Conservation (phyloP, 2,329 filamentous ascomycete genomes). For the Aureobasidium sp. region DNA sequence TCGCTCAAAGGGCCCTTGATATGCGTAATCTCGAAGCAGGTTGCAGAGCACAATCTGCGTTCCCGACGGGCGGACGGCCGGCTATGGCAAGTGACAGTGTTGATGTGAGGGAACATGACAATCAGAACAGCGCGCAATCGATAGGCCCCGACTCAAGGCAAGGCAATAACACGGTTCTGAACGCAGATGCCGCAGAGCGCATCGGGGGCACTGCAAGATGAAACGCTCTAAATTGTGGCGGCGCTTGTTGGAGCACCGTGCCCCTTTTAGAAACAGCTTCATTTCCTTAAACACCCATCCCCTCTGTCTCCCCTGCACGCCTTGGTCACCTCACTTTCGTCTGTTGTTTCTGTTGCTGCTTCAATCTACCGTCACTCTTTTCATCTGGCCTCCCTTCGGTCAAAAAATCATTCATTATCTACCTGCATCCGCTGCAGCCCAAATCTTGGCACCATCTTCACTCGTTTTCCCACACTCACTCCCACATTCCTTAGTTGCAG, state of each 20-base stretch:
- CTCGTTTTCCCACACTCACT: slow-evolving; percentile 5
- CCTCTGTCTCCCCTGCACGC: slow-evolving; percentile 6
- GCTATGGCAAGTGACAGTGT: background rate
- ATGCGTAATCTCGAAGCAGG: background rate
- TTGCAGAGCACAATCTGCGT: slow-evolving; percentile 7
- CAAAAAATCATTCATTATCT: slow-evolving; percentile 15
- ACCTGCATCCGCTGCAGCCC: slow-evolving; percentile 11
- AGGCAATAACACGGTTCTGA: slow-evolving; percentile 14
- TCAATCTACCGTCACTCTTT: slow-evolving; percentile 10
- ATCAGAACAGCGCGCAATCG: background rate
- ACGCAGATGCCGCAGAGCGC: slow-evolving; percentile 10
- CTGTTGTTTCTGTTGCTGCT: slow-evolving; percentile 14
- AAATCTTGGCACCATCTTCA: slow-evolving; percentile 7
- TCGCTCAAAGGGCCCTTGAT: background rate
- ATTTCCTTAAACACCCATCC: slow-evolving; percentile 12
- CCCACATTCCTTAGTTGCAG: slow-evolving; percentile 16
- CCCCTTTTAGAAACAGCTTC: slow-evolving; percentile 14
- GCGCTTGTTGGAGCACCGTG: slow-evolving; percentile 10
- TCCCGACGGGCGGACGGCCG: background rate
- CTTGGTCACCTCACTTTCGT: slow-evolving; percentile 11
- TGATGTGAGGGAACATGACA: background rate
- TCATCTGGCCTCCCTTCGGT: slow-evolving; percentile 6
- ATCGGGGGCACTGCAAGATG: slow-evolving; percentile 2
- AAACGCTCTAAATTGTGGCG: slow-evolving; percentile 13
- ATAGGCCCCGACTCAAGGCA: slow-evolving; percentile 4